A percentile compares a stretch with the other conserved stretches of the same genome.
Evolutionary conservation across 371 early-diverging fungal species (phyloP).

Genomic region (Circinella minor): DNA sequence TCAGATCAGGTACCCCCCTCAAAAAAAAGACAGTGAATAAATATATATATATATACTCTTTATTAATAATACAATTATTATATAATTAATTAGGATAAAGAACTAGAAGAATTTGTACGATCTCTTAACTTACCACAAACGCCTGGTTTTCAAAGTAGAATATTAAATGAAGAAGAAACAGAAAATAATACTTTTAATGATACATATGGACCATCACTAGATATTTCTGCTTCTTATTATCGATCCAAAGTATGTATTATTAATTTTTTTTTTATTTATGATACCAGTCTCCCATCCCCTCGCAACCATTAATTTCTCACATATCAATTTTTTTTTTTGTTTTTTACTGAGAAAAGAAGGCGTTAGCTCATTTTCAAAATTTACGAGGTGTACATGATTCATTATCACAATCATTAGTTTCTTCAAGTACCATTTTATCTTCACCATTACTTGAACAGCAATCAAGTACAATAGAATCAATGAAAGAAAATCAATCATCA

Average conservation of each 20-base stretch:
- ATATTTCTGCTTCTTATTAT: slow-evolving; percentile 26
- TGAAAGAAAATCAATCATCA: not conserved
- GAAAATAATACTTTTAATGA: not conserved
- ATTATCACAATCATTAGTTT: slow-evolving; percentile 21
- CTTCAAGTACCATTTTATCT: slow-evolving; percentile 10
- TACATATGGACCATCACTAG: slow-evolving; percentile 12
- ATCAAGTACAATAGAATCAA: not conserved
- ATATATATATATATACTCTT: too few relatives aligned
- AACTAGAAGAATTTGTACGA: slow-evolving; percentile 63
- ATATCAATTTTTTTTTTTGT: not conserved
- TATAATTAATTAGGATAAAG: slow-evolving; percentile 38
- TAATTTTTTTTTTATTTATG: too few relatives aligned
- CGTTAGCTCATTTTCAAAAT: slow-evolving; percentile 30
- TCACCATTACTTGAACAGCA: slow-evolving; percentile 10
- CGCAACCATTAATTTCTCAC: too few relatives aligned
- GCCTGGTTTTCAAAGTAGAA: not conserved
- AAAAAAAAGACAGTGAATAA: not conserved
- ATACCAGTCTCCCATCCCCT: too few relatives aligned
- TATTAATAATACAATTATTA: too few relatives aligned
- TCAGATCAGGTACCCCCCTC: not conserved
- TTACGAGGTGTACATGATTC: slow-evolving; percentile 24
- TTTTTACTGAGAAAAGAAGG: not conserved
- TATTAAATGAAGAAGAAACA: slow-evolving; percentile 45
- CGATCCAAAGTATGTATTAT: slow-evolving; percentile 25
- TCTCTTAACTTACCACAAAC: slow-evolving; percentile 46